These are phyloP conservation scores for Botryotinia globosa DNA, from an alignment of 2,329 filamentous ascomycete species.

Conservation along the genomic window DNA sequence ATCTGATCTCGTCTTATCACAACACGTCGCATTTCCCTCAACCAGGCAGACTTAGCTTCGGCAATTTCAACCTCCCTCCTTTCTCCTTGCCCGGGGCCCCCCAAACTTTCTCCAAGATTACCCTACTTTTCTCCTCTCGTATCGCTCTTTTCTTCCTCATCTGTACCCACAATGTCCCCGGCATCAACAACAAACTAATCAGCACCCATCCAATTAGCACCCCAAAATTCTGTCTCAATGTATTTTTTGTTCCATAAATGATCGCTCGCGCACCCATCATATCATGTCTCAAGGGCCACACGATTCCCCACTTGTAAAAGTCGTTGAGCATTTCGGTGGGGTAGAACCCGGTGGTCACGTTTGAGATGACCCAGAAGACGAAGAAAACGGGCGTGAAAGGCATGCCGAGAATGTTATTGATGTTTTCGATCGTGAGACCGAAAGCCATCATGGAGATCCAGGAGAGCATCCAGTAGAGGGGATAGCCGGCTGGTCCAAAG, in stretches of 20 bases:
- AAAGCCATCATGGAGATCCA: conserved; percentile 28
- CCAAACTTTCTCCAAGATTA: conserved; percentile 25
- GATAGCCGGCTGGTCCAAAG: conserved; percentile 25
- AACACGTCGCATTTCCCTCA: background rate
- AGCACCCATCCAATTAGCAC: conserved; percentile 24
- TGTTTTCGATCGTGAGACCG: conserved; percentile 27
- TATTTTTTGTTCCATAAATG: conserved; percentile 27
- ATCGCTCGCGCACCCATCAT: conserved; percentile 26
- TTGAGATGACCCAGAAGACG: conserved; percentile 29
- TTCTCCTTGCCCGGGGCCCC: conserved; percentile 18
- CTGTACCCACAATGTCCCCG: conserved; percentile 28
- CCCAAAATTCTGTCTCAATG: conserved; percentile 25
- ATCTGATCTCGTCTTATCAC: background rate
- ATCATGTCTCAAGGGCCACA: conserved; percentile 26
- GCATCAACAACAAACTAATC: conserved; percentile 24
- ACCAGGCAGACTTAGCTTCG: background rate
- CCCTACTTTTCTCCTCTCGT: conserved; percentile 21
- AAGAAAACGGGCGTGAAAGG: conserved; percentile 29
- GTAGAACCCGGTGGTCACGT: conserved; percentile 28
- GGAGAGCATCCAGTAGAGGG: conserved; percentile 29
- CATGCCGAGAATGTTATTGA: conserved; percentile 26
- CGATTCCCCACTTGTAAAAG: conserved; percentile 27
- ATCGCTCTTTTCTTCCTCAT: conserved; percentile 19
- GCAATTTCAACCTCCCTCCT: conserved; percentile 9
- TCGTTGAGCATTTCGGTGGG: conserved; percentile 25